Evolutionary conservation across 768 basidiomycete genomes (phyloP).

Genomic region (Dioszegia aurantiaca): DNA sequence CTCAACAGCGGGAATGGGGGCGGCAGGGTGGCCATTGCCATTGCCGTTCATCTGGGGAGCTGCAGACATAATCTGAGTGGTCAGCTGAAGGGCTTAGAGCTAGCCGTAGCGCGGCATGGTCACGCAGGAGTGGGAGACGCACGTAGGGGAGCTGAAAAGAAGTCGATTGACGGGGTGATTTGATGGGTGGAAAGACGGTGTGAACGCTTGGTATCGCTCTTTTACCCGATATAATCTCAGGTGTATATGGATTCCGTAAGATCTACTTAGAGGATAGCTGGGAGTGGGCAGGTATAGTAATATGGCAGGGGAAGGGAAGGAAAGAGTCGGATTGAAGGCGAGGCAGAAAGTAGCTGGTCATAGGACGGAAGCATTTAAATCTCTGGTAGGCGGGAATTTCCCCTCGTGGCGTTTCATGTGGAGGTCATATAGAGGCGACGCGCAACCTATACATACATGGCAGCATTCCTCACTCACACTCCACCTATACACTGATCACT

Average conservation of each 20-base stretch:
- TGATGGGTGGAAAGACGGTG: neutral
- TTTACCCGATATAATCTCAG: no score
- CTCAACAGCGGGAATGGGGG: conserved; percentile 18
- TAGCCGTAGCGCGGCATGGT: neutral
- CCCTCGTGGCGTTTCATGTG: no score
- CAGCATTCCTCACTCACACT: neutral
- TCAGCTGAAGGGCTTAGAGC: neutral
- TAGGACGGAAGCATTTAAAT: neutral
- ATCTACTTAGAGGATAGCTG: neutral
- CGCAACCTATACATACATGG: no score
- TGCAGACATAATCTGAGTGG: conserved; percentile 1
- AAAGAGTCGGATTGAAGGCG: neutral
- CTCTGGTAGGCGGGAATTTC: no score
- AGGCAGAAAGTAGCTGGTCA: neutral
- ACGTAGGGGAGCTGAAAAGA: neutral
- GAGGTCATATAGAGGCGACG: no score
- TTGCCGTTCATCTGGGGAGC: conserved; percentile 21
- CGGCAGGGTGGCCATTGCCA: conserved; percentile 34
- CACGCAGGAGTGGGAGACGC: neutral
- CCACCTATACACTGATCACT: neutral
- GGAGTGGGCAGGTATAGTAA: neutral
- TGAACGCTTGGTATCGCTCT: neutral
- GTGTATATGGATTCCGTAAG: no score
- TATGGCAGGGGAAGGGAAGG: neutral
- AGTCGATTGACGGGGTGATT: conserved; percentile 10